These are phyloP conservation scores for Coriolopsis trogii DNA, from an alignment of 1,284 basidiomycete genomes.

Conservation along the genomic window DNA sequence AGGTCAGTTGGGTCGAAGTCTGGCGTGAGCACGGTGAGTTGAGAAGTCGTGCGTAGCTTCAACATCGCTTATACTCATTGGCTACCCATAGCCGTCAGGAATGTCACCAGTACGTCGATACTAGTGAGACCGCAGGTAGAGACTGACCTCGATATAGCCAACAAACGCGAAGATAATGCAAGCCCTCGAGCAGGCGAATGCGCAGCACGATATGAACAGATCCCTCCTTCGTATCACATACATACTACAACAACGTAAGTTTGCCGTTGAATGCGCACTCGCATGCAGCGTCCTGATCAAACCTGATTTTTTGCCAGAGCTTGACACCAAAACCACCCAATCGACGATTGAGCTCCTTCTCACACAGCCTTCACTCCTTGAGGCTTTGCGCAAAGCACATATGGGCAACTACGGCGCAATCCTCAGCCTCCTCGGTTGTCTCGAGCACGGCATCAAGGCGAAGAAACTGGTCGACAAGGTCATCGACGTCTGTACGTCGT, in stretches of 20 bases:
- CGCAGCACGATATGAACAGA: constrained; percentile 84
- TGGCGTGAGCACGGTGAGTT: constrained; percentile 48
- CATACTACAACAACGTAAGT: constrained; percentile 78
- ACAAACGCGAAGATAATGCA: constrained; percentile 59
- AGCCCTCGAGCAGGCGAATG: constrained; percentile 76
- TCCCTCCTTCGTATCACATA: constrained; percentile 85
- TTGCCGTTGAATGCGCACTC: background rate
- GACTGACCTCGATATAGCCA: constrained; percentile 37
- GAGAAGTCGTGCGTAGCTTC: no score
- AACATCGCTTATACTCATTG: background rate
- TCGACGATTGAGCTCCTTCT: constrained; percentile 86
- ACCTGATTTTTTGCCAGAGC: constrained; percentile 40
- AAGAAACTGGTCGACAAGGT: constrained; percentile 89
- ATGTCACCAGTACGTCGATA: constrained; percentile 7
- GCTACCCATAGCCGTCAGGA: constrained; percentile 15
- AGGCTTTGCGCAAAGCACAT: constrained; percentile 84
- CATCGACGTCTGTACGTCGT: constrained; percentile 80
- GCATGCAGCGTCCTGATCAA: background rate
- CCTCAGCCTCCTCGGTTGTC: constrained; percentile 84
- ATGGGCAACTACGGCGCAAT: constrained; percentile 91
- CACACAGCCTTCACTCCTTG: constrained; percentile 77
- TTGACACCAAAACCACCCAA: constrained; percentile 63
- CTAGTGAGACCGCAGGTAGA: background rate
- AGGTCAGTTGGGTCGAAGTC: constrained; percentile 31
- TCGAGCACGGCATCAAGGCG: constrained; percentile 81